phyloP scores from a whole-genome alignment of 805 yeast genomes.

The Geotrichum ghanense region DNA sequence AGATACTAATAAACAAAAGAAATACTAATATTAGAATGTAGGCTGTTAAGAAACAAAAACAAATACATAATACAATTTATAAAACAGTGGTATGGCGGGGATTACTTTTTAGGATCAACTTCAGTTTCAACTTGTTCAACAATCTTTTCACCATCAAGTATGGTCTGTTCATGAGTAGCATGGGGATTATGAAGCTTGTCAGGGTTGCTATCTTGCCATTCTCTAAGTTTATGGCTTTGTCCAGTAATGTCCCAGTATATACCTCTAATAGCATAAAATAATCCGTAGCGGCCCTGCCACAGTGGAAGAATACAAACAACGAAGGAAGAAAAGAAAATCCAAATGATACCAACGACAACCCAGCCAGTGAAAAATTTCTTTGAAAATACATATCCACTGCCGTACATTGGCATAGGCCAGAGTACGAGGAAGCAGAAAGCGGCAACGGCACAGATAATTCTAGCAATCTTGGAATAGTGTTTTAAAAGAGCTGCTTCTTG shows the following conservation, averaged over 20 bases:
- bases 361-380: conserved; percentile 78
- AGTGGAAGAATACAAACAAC: conserved; percentile 60
- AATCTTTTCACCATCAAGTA: not conserved
- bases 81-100: too few relatives aligned
- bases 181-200: conserved; percentile 45
- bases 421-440: conserved; percentile 55
- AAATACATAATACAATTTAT: too few relatives aligned
- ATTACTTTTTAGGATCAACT: too few relatives aligned
- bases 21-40: too few relatives aligned
- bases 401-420: conserved; percentile 97
- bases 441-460: conserved; percentile 45
- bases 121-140: too few relatives aligned
- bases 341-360: conserved; percentile 70
- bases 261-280: conserved; percentile 57
- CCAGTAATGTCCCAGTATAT: conserved; percentile 80
- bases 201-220: conserved; percentile 68
- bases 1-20: too few relatives aligned
- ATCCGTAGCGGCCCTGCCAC: conserved; percentile 60
- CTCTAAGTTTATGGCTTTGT: conserved; percentile 56
- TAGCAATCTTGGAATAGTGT: conserved; percentile 51
- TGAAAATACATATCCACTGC: conserved; percentile 63
- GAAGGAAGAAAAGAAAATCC: conserved; percentile 48
- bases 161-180: conserved; percentile 1
- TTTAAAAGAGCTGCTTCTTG: conserved; percentile 42
- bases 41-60: too few relatives aligned